These are phyloP conservation scores for Pseudohalonectria lignicola DNA, from an alignment of 2,329 filamentous ascomycete genomes.

Conservation along the genomic window DNA sequence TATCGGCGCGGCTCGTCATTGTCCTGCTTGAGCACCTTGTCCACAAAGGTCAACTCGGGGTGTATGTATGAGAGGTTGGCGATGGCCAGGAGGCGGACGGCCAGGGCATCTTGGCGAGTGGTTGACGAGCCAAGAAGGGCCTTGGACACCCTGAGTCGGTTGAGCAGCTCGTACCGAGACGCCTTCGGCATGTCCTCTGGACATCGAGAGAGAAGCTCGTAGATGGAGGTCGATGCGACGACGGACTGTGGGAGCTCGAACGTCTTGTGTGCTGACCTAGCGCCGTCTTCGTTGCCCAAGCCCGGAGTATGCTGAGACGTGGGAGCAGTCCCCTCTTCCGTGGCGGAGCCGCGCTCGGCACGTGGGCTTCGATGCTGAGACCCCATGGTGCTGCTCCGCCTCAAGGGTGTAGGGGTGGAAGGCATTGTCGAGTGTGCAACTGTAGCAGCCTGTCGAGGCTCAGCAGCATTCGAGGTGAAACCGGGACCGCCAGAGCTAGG, in stretches of 20 bases:
- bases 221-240: constrained; percentile 40
- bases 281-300: constrained; percentile 26
- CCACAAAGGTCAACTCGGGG: constrained; percentile 68
- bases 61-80: constrained; percentile 89
- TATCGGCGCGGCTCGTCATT: constrained; percentile 79
- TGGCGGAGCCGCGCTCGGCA: constrained; percentile 13
- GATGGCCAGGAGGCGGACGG: constrained; percentile 74
- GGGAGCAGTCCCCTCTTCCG: constrained; percentile 11
- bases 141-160: constrained; percentile 74
- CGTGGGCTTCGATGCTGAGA: constrained; percentile 31
- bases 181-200: constrained; percentile 58
- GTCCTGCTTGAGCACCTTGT: constrained; percentile 79
- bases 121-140: constrained; percentile 57
- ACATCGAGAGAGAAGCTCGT: constrained; percentile 43
- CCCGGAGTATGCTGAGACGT: constrained; percentile 21
- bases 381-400: constrained; percentile 52
- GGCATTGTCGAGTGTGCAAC: constrained; percentile 42
- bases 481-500: too few species aligned
- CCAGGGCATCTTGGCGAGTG: constrained; percentile 64
- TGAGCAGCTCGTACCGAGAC: constrained; percentile 73
- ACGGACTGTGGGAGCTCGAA: constrained; percentile 54
- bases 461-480: too few species aligned
- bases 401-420: constrained; percentile 63
- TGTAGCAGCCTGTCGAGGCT: too few species aligned
- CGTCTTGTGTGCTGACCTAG: constrained; percentile 38